phyloP scores from a whole-genome alignment of 352 stramenopile species.

The Pythium inflatum region DNA sequence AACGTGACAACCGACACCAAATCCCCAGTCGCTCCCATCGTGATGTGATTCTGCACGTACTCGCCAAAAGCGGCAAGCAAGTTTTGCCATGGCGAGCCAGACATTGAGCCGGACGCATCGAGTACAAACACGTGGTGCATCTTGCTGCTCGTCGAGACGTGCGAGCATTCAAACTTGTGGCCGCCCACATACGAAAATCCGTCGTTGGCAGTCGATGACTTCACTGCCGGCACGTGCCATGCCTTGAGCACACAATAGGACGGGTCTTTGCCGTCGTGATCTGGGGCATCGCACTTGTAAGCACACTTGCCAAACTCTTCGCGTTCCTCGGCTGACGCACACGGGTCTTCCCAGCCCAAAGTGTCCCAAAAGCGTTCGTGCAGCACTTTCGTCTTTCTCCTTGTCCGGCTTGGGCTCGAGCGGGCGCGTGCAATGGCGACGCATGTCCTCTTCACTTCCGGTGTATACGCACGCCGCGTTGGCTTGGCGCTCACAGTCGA shows the following conservation, averaged over 20 bases:
- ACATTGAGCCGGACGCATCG: conserved; percentile 82
- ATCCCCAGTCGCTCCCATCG: conserved; percentile 52
- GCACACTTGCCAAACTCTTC: conserved; percentile 71
- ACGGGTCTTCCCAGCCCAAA: conserved; percentile 75
- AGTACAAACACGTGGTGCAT: conserved; percentile 83
- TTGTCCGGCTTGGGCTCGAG: conserved; percentile 58
- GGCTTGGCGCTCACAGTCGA: conserved; percentile 54
- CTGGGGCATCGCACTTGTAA: conserved; percentile 69
- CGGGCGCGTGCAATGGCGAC: conserved; percentile 59
- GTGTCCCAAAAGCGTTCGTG: conserved; percentile 81
- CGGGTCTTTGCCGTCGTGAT: conserved; percentile 55
- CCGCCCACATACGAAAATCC: conserved; percentile 60
- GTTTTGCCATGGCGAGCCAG: conserved; percentile 55
- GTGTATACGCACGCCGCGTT: conserved; percentile 2
- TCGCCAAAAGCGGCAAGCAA: conserved; percentile 61
- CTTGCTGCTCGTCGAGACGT: conserved; percentile 52
- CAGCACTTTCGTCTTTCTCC: conserved; percentile 71
- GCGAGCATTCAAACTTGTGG: conserved; percentile 78
- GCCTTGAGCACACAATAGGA: conserved; percentile 72
- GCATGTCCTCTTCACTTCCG: conserved; percentile 41
- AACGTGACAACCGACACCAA: conserved; percentile 83
- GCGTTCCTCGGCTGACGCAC: conserved; percentile 52
- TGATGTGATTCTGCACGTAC: conserved; percentile 73
- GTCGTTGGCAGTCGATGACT: conserved; percentile 39
- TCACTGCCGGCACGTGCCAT: conserved; percentile 55